Percentiles rank a stretch among this genome's conserved stretches.
These are phyloP conservation scores for Chenopodium berlandieri DNA, from an alignment of 148 eudicot genomes.

Conservation along the genomic window DNA sequence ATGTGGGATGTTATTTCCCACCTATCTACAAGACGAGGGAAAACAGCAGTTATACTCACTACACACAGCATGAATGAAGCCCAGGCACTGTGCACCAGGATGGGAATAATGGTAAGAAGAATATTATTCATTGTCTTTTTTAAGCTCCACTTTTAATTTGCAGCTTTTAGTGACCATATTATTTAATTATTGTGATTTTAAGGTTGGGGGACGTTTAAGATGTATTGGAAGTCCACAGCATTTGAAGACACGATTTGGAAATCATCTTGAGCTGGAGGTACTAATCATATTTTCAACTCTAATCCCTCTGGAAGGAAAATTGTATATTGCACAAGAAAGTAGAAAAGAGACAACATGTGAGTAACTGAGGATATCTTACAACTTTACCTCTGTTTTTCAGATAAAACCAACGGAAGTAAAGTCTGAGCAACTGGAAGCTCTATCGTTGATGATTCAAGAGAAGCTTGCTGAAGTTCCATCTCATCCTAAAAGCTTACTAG, in stretches of 20 bases:
- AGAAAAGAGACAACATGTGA: neutral
- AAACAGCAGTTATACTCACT: slow-evolving; percentile 92
- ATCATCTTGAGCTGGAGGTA: slow-evolving; percentile 98
- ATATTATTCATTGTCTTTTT: neutral
- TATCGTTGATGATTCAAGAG: slow-evolving; percentile 70
- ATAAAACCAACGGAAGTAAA: slow-evolving; percentile 87
- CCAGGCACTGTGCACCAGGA: slow-evolving; percentile 93
- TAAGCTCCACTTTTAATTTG: neutral
- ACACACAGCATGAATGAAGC: slow-evolving; percentile 99
- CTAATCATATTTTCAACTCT: neutral
- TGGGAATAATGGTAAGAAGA: slow-evolving; percentile 83
- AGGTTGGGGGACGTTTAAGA: slow-evolving; percentile 89
- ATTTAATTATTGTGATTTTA: slow-evolving; percentile 1
- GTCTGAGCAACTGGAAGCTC: slow-evolving; percentile 55
- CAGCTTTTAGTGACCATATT: neutral
- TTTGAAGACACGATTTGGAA: slow-evolving; percentile 92
- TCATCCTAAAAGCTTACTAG: slow-evolving; percentile 64
- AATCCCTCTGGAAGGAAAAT: neutral
- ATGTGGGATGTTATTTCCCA: slow-evolving; percentile 99
- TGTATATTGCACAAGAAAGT: neutral
- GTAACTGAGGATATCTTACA: neutral
- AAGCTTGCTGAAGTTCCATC: slow-evolving; percentile 61
- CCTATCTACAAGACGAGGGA: slow-evolving; percentile 89
- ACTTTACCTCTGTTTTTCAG: slow-evolving; percentile 34
- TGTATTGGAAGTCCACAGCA: slow-evolving; percentile 99